These are phyloP conservation scores for Sporothrix dimorphospora DNA, from an alignment of 2,329 filamentous ascomycete genomes.

Conservation along the genomic window DNA sequence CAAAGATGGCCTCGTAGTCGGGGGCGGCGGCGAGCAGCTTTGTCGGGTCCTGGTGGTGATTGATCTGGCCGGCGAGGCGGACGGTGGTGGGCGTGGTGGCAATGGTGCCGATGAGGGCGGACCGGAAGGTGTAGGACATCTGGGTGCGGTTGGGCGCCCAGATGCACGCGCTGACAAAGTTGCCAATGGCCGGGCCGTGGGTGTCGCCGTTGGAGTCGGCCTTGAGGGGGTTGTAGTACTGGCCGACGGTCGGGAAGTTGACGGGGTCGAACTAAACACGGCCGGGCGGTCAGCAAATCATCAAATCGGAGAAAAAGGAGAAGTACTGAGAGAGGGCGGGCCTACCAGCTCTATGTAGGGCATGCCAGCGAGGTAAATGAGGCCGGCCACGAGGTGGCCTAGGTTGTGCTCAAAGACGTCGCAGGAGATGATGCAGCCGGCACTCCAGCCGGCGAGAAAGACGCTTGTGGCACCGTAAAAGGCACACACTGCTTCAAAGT, in stretches of 20 bases:
- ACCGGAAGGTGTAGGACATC: constrained; percentile 24
- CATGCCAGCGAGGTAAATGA: constrained; percentile 25
- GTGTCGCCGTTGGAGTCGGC: neutral
- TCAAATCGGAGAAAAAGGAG: too few relatives aligned
- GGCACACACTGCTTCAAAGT: constrained; percentile 30
- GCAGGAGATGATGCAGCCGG: constrained; percentile 16
- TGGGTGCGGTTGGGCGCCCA: constrained; percentile 21
- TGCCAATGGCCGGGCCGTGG: neutral
- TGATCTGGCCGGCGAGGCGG: neutral
- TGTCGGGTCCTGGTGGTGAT: constrained; percentile 20
- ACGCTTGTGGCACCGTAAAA: constrained; percentile 28
- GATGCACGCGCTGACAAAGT: constrained; percentile 25
- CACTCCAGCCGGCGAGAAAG: constrained; percentile 29
- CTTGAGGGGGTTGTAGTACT: constrained; percentile 9
- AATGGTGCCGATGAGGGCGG: constrained; percentile 20
- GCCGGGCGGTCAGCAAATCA: too few relatives aligned
- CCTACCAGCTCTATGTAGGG: constrained; percentile 13
- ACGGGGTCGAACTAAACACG: neutral
- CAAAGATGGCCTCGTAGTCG: neutral
- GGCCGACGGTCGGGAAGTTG: neutral
- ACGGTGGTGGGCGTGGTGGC: neutral
- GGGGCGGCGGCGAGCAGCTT: neutral
- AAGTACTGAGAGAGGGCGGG: too few relatives aligned
- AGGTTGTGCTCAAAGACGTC: constrained; percentile 27
- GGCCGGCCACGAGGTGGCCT: constrained; percentile 13